Base-by-base conservation (phyloP, 1,139 yeast genomes). In the Protomyces gravidus region DNA sequence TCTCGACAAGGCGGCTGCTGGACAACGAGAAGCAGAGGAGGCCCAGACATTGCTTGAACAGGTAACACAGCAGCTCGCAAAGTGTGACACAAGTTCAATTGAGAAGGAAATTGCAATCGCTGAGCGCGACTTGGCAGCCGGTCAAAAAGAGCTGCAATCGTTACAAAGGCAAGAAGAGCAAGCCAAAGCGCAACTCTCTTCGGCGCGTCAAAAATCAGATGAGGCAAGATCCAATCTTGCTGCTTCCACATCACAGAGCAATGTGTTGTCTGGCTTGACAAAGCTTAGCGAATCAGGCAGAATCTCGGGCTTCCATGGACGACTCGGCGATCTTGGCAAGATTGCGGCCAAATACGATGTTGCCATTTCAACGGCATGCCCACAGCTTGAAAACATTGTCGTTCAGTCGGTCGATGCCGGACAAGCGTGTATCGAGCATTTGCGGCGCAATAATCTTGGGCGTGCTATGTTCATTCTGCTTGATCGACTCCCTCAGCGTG, bases 381-480 rank as follows among this genome's bases (percentile, higher is more conserved):
- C 96, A 1, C 84, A 92, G 7, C 76, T 94, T 61, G 95, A 90
- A 69, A 92, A 95, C 60, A 83, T 89, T 78, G 97, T 94, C 19
- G 97, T 94, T 2, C 97, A 89, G 56, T 83, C 90, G 0, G 97
- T 92, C 7, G 96, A 88, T 67, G 85, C 88, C 30, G 98, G 96
- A 0, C 97, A 89, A 70, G 82, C 82, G 52, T 92, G 98, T 72
- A 87, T 94, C 62, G 94, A 88, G 59, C 86, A 88, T 67, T 77
- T 94, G 68, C 79, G 97, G 62, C 85, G 85, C 68, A 86, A 87
- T 67, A 84, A 85, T 63, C 76, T 90, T 42, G 99, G 99, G 0
- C 85, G 90, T 66, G 96, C 96, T 4, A 83, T 86, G 63, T 92
- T 94, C 69, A 86, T 92, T 62, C 79, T 94, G 45, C 76, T 94